phyloP scores from a whole-genome alignment of 2,329 filamentous ascomycete genomes.

The Xylaria sp. region DNA sequence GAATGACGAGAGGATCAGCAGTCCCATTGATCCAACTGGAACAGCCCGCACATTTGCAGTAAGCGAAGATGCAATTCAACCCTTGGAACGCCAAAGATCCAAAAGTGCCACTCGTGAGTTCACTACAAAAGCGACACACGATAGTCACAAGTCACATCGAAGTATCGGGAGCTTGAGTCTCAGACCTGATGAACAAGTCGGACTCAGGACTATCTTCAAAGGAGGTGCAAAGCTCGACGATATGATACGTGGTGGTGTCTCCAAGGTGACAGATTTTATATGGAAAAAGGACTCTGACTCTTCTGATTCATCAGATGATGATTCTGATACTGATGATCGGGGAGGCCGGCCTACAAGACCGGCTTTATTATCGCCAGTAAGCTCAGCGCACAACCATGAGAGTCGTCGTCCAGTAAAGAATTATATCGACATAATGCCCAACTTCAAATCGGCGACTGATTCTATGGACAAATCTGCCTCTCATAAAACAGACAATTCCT shows the following conservation, averaged over 20 bases:
- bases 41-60: conserved; percentile 45
- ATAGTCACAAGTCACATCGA: conserved; percentile 61
- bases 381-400: conserved; percentile 49
- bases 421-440: conserved; percentile 64
- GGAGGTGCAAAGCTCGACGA: conserved; percentile 75
- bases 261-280: conserved; percentile 66
- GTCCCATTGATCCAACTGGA: conserved; percentile 45
- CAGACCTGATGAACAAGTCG: conserved; percentile 61
- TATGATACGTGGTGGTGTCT: conserved; percentile 70
- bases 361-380: conserved; percentile 51
- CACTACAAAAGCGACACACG: conserved; percentile 54
- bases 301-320: conserved; percentile 59
- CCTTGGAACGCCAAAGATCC: conserved; percentile 48
- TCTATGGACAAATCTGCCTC: conserved; percentile 39
- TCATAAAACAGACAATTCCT: conserved; percentile 38
- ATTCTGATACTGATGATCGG: conserved; percentile 59
- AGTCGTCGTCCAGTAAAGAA: conserved; percentile 53
- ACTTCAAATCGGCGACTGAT: conserved; percentile 56
- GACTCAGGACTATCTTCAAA: conserved; percentile 81
- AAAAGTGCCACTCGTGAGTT: conserved; percentile 55
- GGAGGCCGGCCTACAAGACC: conserved; percentile 55
- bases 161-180: conserved; percentile 62
- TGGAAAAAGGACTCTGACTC: conserved; percentile 64
- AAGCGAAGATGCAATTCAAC: conserved; percentile 46
- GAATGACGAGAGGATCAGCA: conserved; percentile 51